phyloP scores from a whole-genome alignment of 2,329 filamentous ascomycete genomes.

The Dendrostoma leiphaemia region DNA sequence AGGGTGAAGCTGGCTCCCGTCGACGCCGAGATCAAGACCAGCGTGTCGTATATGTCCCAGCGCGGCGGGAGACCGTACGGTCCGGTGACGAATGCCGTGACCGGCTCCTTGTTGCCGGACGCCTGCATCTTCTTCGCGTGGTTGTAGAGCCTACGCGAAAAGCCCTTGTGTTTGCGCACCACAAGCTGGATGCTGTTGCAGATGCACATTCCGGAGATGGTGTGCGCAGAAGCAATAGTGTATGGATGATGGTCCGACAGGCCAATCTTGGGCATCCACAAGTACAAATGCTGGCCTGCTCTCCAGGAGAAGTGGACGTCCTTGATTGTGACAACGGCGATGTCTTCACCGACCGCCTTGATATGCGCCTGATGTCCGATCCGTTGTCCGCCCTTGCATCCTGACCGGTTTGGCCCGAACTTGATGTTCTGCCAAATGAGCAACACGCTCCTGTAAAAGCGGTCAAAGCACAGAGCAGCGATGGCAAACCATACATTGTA shows the following conservation, averaged over 20 bases:
- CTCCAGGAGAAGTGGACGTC: slow-evolving; percentile 58
- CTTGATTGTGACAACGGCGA: slow-evolving; percentile 59
- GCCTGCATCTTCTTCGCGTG: slow-evolving; percentile 38
- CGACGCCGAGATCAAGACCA: slow-evolving; percentile 59
- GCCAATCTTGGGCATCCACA: slow-evolving; percentile 57
- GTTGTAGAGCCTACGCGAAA: slow-evolving; percentile 52
- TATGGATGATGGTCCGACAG: slow-evolving; percentile 58
- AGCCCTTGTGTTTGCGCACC: slow-evolving; percentile 53
- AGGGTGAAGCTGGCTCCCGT: slow-evolving; percentile 63
- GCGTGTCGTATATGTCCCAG: slow-evolving; percentile 58
- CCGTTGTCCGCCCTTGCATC: slow-evolving; percentile 45
- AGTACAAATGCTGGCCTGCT: slow-evolving; percentile 60
- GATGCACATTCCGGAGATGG: slow-evolving; percentile 47
- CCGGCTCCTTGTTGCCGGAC: slow-evolving; percentile 27
- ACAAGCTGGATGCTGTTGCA: slow-evolving; percentile 61
- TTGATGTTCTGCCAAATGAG: slow-evolving; percentile 54
- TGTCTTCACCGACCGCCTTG: slow-evolving; percentile 46
- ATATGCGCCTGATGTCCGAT: slow-evolving; percentile 53
- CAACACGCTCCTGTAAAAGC: slow-evolving; percentile 48
- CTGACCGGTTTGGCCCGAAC: slow-evolving; percentile 36
- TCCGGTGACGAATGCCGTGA: slow-evolving; percentile 51
- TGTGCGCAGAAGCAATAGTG: slow-evolving; percentile 58
- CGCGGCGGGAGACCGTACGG: slow-evolving; percentile 55
- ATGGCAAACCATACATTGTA: slow-evolving; percentile 68
- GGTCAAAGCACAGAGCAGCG: slow-evolving; percentile 61